A percentile compares a stretch with the other conserved stretches of the same genome.
These are phyloP conservation scores for Vitis rupestris DNA, from an alignment of 164 flowering plant species.

Conservation along the genomic window DNA sequence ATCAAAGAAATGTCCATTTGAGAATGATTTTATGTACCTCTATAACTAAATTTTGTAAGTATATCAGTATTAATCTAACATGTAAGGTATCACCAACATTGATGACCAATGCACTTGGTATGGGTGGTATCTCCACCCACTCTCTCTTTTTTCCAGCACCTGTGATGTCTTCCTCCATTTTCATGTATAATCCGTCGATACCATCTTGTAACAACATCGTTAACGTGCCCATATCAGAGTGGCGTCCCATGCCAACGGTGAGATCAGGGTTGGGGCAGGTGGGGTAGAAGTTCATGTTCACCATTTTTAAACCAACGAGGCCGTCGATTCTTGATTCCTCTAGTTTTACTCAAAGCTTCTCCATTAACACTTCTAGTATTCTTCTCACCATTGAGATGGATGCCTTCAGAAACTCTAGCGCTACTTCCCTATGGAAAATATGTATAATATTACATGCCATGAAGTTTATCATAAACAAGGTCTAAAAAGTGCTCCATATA, in stretches of 20 bases:
- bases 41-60: no score
- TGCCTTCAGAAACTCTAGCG: conserved; percentile 25
- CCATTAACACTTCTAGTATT: conserved; percentile 25
- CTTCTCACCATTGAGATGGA: conserved; percentile 26
- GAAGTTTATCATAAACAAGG: no score
- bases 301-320: conserved; percentile 22
- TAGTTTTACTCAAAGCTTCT: conserved; percentile 29
- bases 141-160: conserved; percentile 19
- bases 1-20: neutral
- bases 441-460: no score
- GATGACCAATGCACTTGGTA: conserved; percentile 43
- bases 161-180: conserved; percentile 18
- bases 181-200: conserved; percentile 46
- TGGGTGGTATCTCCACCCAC: conserved; percentile 47
- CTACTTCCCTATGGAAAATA: no score
- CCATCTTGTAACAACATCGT: conserved; percentile 48
- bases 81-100: conserved; percentile 34
- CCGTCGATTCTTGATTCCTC: conserved; percentile 30
- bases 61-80: no score
- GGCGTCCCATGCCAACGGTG: conserved; percentile 42
- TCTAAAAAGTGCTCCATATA: conserved; percentile 12
- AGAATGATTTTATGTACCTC: no score
- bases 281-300: conserved; percentile 46
- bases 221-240: conserved; percentile 42
- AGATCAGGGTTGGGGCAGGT: conserved; percentile 47